Base-by-base conservation (phyloP, 148 eudicot genomes). In the Diospyros lotus region DNA sequence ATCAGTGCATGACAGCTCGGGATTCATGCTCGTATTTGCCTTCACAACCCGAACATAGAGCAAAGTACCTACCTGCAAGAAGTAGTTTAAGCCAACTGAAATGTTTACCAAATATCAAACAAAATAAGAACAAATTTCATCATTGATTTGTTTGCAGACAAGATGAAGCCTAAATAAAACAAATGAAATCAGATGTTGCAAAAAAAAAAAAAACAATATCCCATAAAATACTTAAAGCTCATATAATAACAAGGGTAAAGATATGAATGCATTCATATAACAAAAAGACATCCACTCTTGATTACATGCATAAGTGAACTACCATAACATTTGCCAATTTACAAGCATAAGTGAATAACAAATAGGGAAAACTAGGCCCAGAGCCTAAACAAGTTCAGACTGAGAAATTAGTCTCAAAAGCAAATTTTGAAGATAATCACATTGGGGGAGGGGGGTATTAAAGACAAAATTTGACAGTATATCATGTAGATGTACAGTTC, bases 1-100 rank as follows among this genome's bases (percentile, higher is more conserved):
- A 86, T 96, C 98, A 74, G 84, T 88, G 90, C 99, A 96, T 48
- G 99, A 84, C 48, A 96, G 79, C 83, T 96, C 99, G 12, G 99
- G 98, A 76, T 89, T 96, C 97, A 89, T 91, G 89, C 93, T 97
- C 59, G 87, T 75, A 75, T 93, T 91, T 65, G 98, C 91, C 82
- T 91, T 93, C 72, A 88, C 97, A 78, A 93, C 88, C 76, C 99
- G 94, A 78, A 83, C 86, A 89, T 93, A 91, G 38, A 93, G 76
- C 85, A 93, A 80, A 69, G 98, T 86, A 56, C 99, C 99, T 69
- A 79, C 86, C 98, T 96, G 88, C 80, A 86, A 77, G 8, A 68
- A 55, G 64, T 72, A 65, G 59, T 46, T 55, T 53, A 65, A 39
- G 69, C 65, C 64, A 64, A 68, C 74, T 58, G 62, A 55, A 69